phyloP scores from a whole-genome alignment of 2,329 filamentous ascomycete species.

The Parascedosporium putredinis region DNA sequence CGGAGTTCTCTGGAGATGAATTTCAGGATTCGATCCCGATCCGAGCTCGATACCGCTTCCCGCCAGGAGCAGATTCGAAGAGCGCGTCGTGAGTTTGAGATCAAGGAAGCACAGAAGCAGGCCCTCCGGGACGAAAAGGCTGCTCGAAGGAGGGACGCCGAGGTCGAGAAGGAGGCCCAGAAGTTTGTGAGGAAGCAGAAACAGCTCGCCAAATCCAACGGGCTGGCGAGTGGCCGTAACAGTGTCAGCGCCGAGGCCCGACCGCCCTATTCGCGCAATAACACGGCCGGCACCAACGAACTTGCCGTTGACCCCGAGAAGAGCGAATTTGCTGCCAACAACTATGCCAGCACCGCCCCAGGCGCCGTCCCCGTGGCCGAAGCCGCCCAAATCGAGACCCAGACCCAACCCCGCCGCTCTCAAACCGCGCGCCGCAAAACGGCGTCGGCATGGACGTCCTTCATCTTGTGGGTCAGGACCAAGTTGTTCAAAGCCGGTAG shows the following conservation, averaged over 20 bases:
- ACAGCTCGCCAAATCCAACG: slow-evolving; percentile 29
- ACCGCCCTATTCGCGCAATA: slow-evolving; percentile 19
- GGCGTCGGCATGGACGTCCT: slow-evolving; percentile 50
- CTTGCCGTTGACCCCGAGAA: slow-evolving; percentile 27
- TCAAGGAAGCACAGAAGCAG: slow-evolving; percentile 50
- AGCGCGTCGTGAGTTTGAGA: slow-evolving; percentile 52
- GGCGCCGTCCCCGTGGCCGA: slow-evolving; percentile 21
- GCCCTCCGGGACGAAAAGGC: slow-evolving; percentile 37
- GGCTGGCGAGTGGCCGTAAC: slow-evolving; percentile 20
- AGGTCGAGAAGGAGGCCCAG: slow-evolving; percentile 44
- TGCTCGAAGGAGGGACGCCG: slow-evolving; percentile 46
- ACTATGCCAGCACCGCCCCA: slow-evolving; percentile 33
- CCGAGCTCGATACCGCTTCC: slow-evolving; percentile 44
- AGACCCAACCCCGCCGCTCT: slow-evolving; percentile 24
- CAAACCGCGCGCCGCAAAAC: slow-evolving; percentile 49
- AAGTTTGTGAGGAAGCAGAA: slow-evolving; percentile 37
- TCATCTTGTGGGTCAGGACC: slow-evolving; percentile 56
- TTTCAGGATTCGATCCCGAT: slow-evolving; percentile 50
- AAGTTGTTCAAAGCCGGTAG: slow-evolving; percentile 29
- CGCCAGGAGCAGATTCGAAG: slow-evolving; percentile 48
- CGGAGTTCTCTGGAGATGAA: slow-evolving; percentile 47
- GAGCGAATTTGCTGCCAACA: slow-evolving; percentile 31
- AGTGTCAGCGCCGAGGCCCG: slow-evolving; percentile 21
- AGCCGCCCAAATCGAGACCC: slow-evolving; percentile 34
- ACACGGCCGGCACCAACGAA: slow-evolving; percentile 14